Evolutionary conservation across 2,329 filamentous ascomycete genomes (phyloP).

Genomic region (Curvularia spicifera): DNA sequence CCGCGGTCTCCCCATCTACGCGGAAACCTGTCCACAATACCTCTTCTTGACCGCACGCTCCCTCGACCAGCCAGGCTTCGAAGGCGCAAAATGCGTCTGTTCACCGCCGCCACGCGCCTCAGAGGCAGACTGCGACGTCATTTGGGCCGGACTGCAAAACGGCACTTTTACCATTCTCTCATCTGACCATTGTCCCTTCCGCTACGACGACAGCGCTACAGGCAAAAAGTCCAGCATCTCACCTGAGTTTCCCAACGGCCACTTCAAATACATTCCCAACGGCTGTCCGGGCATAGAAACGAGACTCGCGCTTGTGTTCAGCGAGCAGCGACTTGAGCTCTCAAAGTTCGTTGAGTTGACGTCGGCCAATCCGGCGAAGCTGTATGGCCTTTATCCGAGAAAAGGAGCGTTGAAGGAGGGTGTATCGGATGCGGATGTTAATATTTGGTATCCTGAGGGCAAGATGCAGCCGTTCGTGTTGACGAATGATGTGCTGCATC

Average conservation of each 20-base stretch:
- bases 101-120: slow-evolving; percentile 59
- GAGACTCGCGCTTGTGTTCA: slow-evolving; percentile 57
- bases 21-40: slow-evolving; percentile 65
- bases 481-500: slow-evolving; percentile 64
- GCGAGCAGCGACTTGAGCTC: slow-evolving; percentile 50
- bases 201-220: slow-evolving; percentile 51
- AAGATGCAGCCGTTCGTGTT: slow-evolving; percentile 53
- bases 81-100: slow-evolving; percentile 63
- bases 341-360: slow-evolving; percentile 63
- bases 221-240: slow-evolving; percentile 58
- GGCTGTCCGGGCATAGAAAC: slow-evolving; percentile 66
- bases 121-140: slow-evolving; percentile 57
- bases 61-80: slow-evolving; percentile 59
- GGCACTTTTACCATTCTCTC: slow-evolving; percentile 62
- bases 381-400: slow-evolving; percentile 63
- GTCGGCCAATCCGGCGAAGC: slow-evolving; percentile 62
- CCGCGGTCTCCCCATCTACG: slow-evolving; percentile 58
- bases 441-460: slow-evolving; percentile 56
- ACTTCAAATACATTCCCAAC: slow-evolving; percentile 65
- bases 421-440: slow-evolving; percentile 62
- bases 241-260: slow-evolving; percentile 52
- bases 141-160: slow-evolving; percentile 59
- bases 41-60: slow-evolving; percentile 61
- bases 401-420: slow-evolving; percentile 60
- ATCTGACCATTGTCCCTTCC: slow-evolving; percentile 58